Evolutionary conservation across 2,329 filamentous ascomycete species (phyloP).

Genomic region (Scedosporium apiospermum): DNA sequence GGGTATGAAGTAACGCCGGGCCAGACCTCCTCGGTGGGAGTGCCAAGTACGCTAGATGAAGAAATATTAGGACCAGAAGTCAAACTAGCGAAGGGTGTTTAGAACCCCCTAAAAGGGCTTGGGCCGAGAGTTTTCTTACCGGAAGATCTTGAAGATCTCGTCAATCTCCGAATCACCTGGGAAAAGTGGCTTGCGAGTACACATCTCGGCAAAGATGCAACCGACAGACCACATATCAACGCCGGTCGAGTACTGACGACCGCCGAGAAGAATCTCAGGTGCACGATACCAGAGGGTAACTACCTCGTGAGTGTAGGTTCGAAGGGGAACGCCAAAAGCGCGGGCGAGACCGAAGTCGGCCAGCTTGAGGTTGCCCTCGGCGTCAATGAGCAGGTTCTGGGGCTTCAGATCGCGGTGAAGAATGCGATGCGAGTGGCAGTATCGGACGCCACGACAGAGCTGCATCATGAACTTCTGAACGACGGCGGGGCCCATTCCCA

Average conservation of each 20-base stretch:
- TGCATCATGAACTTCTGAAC: conserved; percentile 92
- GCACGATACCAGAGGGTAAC: conserved; percentile 91
- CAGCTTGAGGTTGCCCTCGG: conserved; percentile 80
- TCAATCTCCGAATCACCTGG: conserved; percentile 68
- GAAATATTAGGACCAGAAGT: neutral
- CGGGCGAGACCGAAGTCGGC: conserved; percentile 84
- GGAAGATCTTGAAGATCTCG: conserved; percentile 51
- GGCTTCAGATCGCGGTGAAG: conserved; percentile 85
- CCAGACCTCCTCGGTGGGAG: conserved; percentile 73
- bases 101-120: neutral
- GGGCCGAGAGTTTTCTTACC: conserved; percentile 38
- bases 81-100: neutral
- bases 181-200: conserved; percentile 84
- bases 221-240: conserved; percentile 96
- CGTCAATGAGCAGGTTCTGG: conserved; percentile 80
- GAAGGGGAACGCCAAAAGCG: conserved; percentile 81
- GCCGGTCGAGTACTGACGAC: conserved; percentile 85
- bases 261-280: conserved; percentile 82
- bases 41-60: conserved; percentile 58
- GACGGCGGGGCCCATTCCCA: conserved; percentile 70
- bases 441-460: conserved; percentile 72
- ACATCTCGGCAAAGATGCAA: conserved; percentile 96
- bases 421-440: conserved; percentile 82
- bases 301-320: conserved; percentile 92
- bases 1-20: conserved; percentile 91